A percentile compares a stretch with the other conserved stretches of the same genome.
Evolutionary conservation across 306 rosid genomes (phyloP).

Genomic region (Lagenaria siceraria): DNA sequence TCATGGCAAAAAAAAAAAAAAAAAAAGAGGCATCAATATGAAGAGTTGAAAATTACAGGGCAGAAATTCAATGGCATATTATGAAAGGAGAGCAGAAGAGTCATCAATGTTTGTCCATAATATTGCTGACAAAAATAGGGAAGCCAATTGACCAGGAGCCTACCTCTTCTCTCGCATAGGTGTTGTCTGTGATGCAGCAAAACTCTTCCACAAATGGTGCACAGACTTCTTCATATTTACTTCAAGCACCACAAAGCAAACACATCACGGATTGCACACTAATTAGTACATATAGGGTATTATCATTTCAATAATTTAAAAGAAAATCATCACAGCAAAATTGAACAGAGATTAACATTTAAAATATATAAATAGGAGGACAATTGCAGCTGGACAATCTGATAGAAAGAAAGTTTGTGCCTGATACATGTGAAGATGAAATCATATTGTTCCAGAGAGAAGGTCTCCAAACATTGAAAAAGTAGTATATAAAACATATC

Average conservation of each 20-base stretch:
- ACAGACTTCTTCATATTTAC: conserved; percentile 82
- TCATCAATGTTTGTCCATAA: neutral
- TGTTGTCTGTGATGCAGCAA: conserved; percentile 70
- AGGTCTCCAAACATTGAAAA: neutral
- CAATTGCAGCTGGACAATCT: neutral
- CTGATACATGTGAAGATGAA: neutral
- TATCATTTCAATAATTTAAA: neutral
- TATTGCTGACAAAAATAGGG: neutral
- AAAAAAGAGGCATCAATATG: neutral
- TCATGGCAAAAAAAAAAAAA: neutral
- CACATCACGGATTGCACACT: conserved; percentile 13
- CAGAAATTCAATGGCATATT: neutral
- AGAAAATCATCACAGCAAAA: neutral
- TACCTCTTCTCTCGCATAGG: conserved; percentile 73
- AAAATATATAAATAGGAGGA: neutral
- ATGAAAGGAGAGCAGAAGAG: neutral
- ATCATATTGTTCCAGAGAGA: neutral
- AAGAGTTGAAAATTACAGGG: neutral
- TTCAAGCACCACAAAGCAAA: conserved; percentile 19
- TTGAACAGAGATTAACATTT: neutral
- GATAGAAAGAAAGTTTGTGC: neutral
- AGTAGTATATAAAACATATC: neutral
- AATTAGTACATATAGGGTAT: neutral
- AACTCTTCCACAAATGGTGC: conserved; percentile 75
- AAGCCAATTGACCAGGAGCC: conserved; percentile 9